Evolutionary conservation across 2,329 filamentous ascomycete species (phyloP).

Genomic region (Apiospora rasikravindrae): DNA sequence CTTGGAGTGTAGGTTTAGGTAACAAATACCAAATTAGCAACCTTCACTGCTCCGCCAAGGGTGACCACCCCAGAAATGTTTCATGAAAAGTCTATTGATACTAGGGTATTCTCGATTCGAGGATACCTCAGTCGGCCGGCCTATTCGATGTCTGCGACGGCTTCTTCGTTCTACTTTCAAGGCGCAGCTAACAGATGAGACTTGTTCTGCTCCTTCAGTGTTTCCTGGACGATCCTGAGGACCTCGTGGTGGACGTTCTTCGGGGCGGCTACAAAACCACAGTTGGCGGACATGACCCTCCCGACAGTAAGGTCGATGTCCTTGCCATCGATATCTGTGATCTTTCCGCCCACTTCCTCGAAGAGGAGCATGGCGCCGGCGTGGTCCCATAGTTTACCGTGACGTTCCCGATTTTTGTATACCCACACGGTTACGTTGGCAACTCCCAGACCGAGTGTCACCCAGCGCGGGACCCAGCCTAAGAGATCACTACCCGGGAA

Average conservation of each 20-base stretch:
- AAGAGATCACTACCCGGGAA: slow-evolving; percentile 58
- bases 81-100: not conserved
- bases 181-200: slow-evolving; percentile 35
- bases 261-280: slow-evolving; percentile 62
- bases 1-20: not conserved
- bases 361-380: slow-evolving; percentile 65
- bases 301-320: slow-evolving; percentile 56
- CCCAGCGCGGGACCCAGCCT: slow-evolving; percentile 64
- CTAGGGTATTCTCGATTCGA: not conserved
- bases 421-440: slow-evolving; percentile 63
- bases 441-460: slow-evolving; percentile 55
- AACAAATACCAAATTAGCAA: not conserved
- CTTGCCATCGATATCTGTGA: slow-evolving; percentile 60
- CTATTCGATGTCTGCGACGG: not conserved
- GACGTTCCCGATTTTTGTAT: slow-evolving; percentile 53
- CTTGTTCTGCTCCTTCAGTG: slow-evolving; percentile 41
- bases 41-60: not conserved
- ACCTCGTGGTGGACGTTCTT: slow-evolving; percentile 49
- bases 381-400: slow-evolving; percentile 65
- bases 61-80: not conserved
- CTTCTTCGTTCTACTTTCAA: not conserved
- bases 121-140: not conserved
- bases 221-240: slow-evolving; percentile 43
- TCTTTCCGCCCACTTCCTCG: slow-evolving; percentile 59
- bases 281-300: slow-evolving; percentile 55